A percentile compares a stretch with the other conserved stretches of the same genome.
Conservation (phyloP, 2,329 filamentous ascomycete species). For the Ophiostoma novo-ulmi region DNA sequence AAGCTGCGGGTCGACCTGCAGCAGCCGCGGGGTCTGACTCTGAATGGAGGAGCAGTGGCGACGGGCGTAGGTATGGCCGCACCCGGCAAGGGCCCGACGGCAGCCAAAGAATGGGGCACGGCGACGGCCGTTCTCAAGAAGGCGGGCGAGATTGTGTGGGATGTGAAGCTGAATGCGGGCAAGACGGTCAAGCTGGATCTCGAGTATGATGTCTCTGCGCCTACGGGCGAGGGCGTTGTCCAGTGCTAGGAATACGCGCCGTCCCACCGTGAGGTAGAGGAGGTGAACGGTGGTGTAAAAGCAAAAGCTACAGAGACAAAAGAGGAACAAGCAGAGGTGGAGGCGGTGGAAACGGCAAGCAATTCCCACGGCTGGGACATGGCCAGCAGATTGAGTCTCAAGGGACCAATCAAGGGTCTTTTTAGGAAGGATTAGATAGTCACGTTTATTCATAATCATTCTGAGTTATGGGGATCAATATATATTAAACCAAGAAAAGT, state of each 20-base stretch:
- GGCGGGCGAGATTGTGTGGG: constrained; percentile 55
- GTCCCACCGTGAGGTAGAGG: neutral
- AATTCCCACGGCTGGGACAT: neutral
- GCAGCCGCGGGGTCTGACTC: constrained; percentile 44
- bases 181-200: constrained; percentile 52
- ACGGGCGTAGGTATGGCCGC: constrained; percentile 25
- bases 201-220: constrained; percentile 58
- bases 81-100: constrained; percentile 29
- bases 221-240: constrained; percentile 42
- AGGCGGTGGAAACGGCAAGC: neutral
- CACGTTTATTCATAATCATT: neutral
- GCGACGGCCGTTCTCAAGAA: constrained; percentile 52
- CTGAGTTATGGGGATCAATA: neutral
- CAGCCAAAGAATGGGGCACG: constrained; percentile 47
- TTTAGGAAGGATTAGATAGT: neutral
- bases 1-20: constrained; percentile 48
- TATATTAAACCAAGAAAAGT: neutral
- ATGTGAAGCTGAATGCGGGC: constrained; percentile 53
- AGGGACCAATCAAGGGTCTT: neutral
- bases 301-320: neutral
- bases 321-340: neutral
- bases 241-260: constrained; percentile 25
- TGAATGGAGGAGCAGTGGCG: constrained; percentile 37
- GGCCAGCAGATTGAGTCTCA: neutral
- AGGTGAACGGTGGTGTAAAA: neutral